Evolutionary conservation across 805 yeast species (phyloP), one percentile per base, ranked within the genome.

Genomic region (Ogataea nonfermentans): DNA sequence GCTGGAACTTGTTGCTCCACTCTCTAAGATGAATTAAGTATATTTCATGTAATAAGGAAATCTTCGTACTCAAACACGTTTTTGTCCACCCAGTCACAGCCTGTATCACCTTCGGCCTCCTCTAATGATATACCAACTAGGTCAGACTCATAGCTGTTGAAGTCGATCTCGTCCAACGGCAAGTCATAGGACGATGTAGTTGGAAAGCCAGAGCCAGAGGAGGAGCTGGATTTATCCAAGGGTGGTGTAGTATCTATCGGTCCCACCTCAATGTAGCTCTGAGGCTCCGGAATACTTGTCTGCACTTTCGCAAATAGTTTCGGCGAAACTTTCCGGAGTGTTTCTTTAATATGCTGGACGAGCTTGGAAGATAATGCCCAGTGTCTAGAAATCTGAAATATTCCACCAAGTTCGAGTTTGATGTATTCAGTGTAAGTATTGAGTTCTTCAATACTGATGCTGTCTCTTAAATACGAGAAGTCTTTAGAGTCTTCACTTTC

Each of bases 1-100:
- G 11, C 73, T 83, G 38, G 84, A 76, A 29, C 67, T 93, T 32
- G 93, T 87, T 2, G 89, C 96, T 9, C 96, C 98, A 2, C 67
- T 91, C 24, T 76, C 88, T 32, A 78, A 43, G 20, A 13, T 12
- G 9, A 31, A 13, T 16, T 28, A 17, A 41, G 5, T 16, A 22
- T n/a, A 24, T n/a, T n/a, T 36, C 25, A 41, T 15, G 35, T 29
- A 22, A 57, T 34, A 22, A 56, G 46, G 32, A 56, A 56, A 6
- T 53, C 61, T 29, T 59, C 67, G 48, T 57, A 68, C 32, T 68
- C 73, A 35, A 71, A 57, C 35, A 62, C 61, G 45, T 66, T 62
- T 39, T 72, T 74, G 50, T 74, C 80, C 32, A 74, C 73, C 79
- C 79, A 74, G 47, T 74, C 76, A 61, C 80, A 74, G 0, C 80